These are phyloP conservation scores for Aquilaria malaccensis DNA, from an alignment of 345 rosid species.

Conservation along the genomic window DNA sequence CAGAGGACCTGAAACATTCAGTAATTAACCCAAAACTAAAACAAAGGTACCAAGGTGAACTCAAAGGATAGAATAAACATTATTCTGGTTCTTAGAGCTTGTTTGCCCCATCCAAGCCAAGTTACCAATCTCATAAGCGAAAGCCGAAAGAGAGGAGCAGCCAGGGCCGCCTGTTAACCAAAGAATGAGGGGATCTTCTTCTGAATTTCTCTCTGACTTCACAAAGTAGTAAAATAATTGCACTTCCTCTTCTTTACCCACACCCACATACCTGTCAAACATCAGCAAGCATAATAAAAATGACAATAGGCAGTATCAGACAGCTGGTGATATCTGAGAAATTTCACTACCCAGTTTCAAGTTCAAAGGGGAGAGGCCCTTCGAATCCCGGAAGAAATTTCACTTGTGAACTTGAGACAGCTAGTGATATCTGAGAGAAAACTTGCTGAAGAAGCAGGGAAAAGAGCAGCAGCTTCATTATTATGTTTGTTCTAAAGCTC, in stretches of 20 bases:
- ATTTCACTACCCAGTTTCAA: constrained; percentile 58
- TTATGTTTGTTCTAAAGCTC: no score
- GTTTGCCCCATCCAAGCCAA: not conserved
- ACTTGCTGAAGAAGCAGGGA: constrained; percentile 6
- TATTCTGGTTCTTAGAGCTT: no score
- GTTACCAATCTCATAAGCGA: constrained; percentile 49
- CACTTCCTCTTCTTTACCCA: constrained; percentile 38
- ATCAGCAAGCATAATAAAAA: not conserved
- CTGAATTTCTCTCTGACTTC: constrained; percentile 48
- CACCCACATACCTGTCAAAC: constrained; percentile 40
- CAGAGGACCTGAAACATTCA: constrained; percentile 49
- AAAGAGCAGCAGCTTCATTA: no score
- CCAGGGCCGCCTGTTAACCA: constrained; percentile 94
- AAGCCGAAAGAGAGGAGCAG: constrained; percentile 42
- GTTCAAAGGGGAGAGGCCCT: constrained; percentile 58
- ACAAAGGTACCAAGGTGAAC: not conserved
- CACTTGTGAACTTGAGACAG: constrained; percentile 16
- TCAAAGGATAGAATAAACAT: no score
- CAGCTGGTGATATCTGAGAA: not conserved
- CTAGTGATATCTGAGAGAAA: not conserved
- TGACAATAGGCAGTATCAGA: not conserved
- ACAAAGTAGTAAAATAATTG: constrained; percentile 62
- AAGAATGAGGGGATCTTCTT: constrained; percentile 46
- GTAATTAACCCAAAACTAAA: not conserved
- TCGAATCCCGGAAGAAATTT: constrained; percentile 60